phyloP scores from a whole-genome alignment of 345 rosid species.

The Brassica carinata region DNA sequence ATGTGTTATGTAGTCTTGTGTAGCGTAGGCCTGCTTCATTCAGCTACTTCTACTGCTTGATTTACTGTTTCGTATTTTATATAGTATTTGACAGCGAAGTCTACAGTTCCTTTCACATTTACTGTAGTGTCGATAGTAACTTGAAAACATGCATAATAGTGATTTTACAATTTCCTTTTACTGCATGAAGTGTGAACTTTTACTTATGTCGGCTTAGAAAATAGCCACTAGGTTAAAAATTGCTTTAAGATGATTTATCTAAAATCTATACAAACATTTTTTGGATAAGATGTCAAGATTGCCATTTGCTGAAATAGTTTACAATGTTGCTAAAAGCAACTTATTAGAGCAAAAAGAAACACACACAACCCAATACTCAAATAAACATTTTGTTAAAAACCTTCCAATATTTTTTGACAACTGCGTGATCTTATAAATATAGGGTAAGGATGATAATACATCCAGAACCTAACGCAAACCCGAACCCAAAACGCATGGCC shows the following conservation, averaged over 20 bases:
- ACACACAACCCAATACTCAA: too few relatives aligned
- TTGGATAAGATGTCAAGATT: too few relatives aligned
- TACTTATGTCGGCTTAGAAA: neutral
- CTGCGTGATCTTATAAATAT: neutral
- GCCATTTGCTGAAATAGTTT: too few relatives aligned
- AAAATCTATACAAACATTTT: too few relatives aligned
- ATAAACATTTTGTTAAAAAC: neutral
- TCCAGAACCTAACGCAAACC: neutral
- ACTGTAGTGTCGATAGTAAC: neutral
- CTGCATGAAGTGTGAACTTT: neutral
- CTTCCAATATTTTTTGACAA: neutral
- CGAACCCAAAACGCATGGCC: neutral
- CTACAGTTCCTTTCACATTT: constrained; percentile 29
- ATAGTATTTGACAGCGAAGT: constrained; percentile 22
- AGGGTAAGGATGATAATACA: neutral
- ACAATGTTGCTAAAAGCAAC: too few relatives aligned
- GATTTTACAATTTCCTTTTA: neutral
- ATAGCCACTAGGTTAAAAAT: neutral
- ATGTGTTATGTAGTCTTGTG: constrained; percentile 28
- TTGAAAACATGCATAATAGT: neutral
- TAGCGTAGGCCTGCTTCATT: constrained; percentile 29
- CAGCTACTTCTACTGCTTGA: constrained; percentile 29
- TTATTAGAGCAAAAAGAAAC: too few relatives aligned
- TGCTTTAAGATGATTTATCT: neutral
- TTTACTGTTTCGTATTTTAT: constrained; percentile 22